Evolutionary conservation across 2,329 filamentous ascomycete species (phyloP), one percentile per base, ranked within the genome.

Genomic region (Xylaria sp.): DNA sequence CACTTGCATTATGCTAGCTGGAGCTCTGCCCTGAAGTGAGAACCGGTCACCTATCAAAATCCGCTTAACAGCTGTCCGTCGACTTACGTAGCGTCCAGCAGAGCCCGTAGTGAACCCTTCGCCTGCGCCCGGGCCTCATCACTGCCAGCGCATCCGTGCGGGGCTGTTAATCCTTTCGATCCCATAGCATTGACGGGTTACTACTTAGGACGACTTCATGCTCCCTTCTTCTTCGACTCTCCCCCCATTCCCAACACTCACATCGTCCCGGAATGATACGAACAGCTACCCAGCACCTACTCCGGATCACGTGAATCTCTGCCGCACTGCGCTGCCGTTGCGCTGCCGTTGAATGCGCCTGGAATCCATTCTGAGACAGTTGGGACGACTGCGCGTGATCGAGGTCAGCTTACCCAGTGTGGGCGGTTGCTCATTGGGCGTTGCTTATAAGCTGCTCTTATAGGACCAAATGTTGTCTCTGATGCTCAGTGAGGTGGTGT

Each of bases 401-500:
- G 35, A 30, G 23, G 23, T 30, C 23, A 30, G 13, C 51, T 54
- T 44, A 44, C 46, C 16, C 10, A 7, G 39, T 44, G 39, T 52
- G 30, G 19, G 30, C 23, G 52, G 55, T 30, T 30, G 23, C 23
- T 30, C 23, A 30, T 30, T 30, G 23, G 23, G 23, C 23, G 23
- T 30, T 30, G 23, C 23, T 30, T 30, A 30, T 30, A 30, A 30
- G 23, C 23, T 30, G 23, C 23, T 30, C 23, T 30, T 30, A 30
- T 30, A 30, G 23, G 23, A 30, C 23, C 37, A 42, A 42, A 70
- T 70, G 69, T 60, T 70, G 62, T 69, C 68, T 2, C 63, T 70
- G 60, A 64, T 70, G 60, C 63, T 70, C 46, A 67, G 61, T 55
- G 69, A 70, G 39, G 63, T 61, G 39, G 61, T 63, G 16, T 59